These are phyloP conservation scores for Pestalotiopsis sp. DNA, from an alignment of 2,329 filamentous ascomycete genomes.

Conservation along the genomic window DNA sequence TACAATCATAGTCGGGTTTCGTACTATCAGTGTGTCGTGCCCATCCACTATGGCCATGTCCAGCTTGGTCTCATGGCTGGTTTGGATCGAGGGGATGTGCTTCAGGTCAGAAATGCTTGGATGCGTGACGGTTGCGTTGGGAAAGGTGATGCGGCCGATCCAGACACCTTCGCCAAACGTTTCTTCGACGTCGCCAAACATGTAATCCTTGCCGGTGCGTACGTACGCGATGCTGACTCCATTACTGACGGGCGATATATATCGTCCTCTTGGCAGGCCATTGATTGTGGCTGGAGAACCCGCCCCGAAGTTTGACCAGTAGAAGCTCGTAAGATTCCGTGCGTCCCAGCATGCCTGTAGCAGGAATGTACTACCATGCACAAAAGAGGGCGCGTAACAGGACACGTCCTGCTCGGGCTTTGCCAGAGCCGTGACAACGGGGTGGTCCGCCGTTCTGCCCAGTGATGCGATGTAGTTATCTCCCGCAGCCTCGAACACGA, in stretches of 20 bases:
- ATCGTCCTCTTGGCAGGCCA: background rate
- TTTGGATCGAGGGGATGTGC: background rate
- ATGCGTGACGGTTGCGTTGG: background rate
- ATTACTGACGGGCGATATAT: background rate
- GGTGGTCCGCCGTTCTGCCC: background rate
- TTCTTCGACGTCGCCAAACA: background rate
- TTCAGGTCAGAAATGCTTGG: background rate
- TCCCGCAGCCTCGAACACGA: background rate
- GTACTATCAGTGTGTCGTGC: background rate
- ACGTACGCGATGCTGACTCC: background rate
- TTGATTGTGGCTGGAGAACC: background rate
- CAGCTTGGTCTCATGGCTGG: background rate
- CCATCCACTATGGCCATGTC: background rate
- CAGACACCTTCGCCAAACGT: background rate
- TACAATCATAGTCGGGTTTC: background rate
- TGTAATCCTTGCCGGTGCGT: background rate
- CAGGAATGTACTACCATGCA: background rate
- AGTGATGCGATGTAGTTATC: background rate
- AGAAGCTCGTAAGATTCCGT: background rate
- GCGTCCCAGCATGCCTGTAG: background rate
- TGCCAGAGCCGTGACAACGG: background rate
- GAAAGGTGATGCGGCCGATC: background rate
- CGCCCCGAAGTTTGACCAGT: background rate
- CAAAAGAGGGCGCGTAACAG: background rate
- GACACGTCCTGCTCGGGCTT: background rate